Conservation (phyloP, 2,329 filamentous ascomycete genomes). For the Fusarium sp. region DNA sequence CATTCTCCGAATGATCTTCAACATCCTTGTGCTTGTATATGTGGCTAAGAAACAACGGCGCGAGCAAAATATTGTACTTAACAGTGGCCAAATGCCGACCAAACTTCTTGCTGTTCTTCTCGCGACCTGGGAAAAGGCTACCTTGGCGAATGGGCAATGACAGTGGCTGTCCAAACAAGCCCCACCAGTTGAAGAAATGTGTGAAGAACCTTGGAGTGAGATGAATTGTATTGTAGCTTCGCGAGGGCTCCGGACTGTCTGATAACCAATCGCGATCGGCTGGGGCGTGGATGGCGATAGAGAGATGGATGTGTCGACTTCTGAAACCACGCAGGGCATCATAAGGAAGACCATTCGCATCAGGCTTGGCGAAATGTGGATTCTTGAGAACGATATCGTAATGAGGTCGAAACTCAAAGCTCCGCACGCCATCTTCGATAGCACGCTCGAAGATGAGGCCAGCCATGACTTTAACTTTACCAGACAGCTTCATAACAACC, state of each 20-base stretch:
- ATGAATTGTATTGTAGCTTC: constrained; percentile 96
- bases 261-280: constrained; percentile 87
- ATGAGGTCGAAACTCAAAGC: constrained; percentile 90
- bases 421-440: constrained; percentile 75
- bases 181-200: constrained; percentile 99
- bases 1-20: constrained; percentile 80
- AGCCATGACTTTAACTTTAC: constrained; percentile 91
- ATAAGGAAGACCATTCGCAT: constrained; percentile 69
- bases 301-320: constrained; percentile 96
- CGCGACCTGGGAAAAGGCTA: constrained; percentile 86
- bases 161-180: constrained; percentile 93
- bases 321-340: constrained; percentile 98
- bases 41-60: constrained; percentile 93
- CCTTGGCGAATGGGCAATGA: constrained; percentile 95
- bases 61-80: constrained; percentile 94
- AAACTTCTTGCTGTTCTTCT: constrained; percentile 99
- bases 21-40: constrained; percentile 98
- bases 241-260: constrained; percentile 77
- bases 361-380: constrained; percentile 75
- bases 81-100: constrained; percentile 96
- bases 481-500: constrained; percentile 97
- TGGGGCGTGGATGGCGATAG: constrained; percentile 88
- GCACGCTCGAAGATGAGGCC: constrained; percentile 94
- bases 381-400: constrained; percentile 90
- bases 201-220: constrained; percentile 96